A percentile compares a stretch with the other conserved stretches of the same genome.
These are phyloP conservation scores for Pythium periplocum DNA, from an alignment of 352 stramenopile species.

Conservation along the genomic window DNA sequence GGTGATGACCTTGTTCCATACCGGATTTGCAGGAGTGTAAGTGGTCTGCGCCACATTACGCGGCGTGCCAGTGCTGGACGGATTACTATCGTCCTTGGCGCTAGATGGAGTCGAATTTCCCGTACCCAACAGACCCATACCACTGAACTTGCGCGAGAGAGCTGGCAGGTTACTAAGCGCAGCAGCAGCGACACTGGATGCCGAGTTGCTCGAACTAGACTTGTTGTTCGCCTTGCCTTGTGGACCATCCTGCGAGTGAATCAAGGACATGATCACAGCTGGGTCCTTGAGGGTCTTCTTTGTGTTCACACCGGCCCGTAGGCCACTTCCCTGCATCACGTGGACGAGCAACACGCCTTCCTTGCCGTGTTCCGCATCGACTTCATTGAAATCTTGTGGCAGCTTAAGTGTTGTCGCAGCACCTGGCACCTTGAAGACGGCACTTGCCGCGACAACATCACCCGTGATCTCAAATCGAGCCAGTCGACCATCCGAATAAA, in stretches of 20 bases:
- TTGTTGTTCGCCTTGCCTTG: constrained; percentile 22
- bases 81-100: constrained; percentile 13
- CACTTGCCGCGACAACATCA: constrained; percentile 79
- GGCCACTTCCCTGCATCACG: constrained; percentile 76
- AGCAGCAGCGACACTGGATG: constrained; percentile 21
- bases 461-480: constrained; percentile 86
- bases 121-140: constrained; percentile 44
- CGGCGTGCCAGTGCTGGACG: constrained; percentile 53
- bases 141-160: constrained; percentile 71
- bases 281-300: constrained; percentile 71
- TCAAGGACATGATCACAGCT: constrained; percentile 46
- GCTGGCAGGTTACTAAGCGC: constrained; percentile 46
- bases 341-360: constrained; percentile 66
- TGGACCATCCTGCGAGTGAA: constrained; percentile 47
- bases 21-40: constrained; percentile 61
- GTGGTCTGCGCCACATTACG: constrained; percentile 50
- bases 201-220: background rate
- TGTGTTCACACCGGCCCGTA: constrained; percentile 61
- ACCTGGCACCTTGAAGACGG: constrained; percentile 83
- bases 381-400: constrained; percentile 86
- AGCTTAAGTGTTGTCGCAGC: constrained; percentile 81
- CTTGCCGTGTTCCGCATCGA: constrained; percentile 72
- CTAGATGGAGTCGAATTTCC: constrained; percentile 15
- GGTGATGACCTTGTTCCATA: constrained; percentile 80
- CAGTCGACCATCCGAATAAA: constrained; percentile 77